Conservation (phyloP, 768 basidiomycete species). For the Tulasnella sp. region DNA sequence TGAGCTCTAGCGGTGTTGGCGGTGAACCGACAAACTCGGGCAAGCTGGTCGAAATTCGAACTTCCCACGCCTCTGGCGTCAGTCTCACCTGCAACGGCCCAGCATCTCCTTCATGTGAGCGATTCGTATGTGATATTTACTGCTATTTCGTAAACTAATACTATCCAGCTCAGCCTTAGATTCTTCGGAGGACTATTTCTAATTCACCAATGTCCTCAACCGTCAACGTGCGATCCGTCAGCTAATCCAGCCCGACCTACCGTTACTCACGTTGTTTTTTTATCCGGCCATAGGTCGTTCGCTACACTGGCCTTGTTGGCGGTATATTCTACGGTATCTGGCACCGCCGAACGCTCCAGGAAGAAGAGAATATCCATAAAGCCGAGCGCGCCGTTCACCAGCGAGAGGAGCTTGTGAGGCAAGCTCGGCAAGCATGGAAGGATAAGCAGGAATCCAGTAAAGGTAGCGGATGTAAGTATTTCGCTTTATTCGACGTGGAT, state of each 20-base stretch:
- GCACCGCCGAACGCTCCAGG: constrained; percentile 83
- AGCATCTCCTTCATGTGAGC: neutral
- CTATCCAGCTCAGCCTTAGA: too few relatives aligned
- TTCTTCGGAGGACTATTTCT: too few relatives aligned
- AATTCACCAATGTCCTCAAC: constrained; percentile 14
- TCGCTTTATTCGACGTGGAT: neutral
- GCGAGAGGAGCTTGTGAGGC: constrained; percentile 61
- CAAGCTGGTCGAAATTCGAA: constrained; percentile 6
- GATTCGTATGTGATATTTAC: neutral
- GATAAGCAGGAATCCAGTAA: constrained; percentile 49
- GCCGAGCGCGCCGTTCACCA: constrained; percentile 59
- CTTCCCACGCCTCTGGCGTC: constrained; percentile 10
- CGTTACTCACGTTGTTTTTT: too few relatives aligned
- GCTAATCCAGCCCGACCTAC: too few relatives aligned
- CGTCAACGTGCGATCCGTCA: constrained; percentile 13
- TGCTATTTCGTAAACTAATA: too few relatives aligned
- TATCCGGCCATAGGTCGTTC: constrained; percentile 65
- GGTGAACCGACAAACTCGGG: neutral
- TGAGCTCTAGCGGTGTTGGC: neutral
- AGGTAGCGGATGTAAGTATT: constrained; percentile 42
- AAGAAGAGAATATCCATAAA: constrained; percentile 63
- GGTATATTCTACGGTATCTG: constrained; percentile 87
- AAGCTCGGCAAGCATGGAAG: constrained; percentile 86
- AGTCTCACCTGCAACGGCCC: neutral
- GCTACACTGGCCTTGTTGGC: constrained; percentile 79